A percentile compares a stretch with the other conserved stretches of the same genome.
Evolutionary conservation across 352 stramenopile species (phyloP).

Genomic region (Blastocystis sp.): DNA sequence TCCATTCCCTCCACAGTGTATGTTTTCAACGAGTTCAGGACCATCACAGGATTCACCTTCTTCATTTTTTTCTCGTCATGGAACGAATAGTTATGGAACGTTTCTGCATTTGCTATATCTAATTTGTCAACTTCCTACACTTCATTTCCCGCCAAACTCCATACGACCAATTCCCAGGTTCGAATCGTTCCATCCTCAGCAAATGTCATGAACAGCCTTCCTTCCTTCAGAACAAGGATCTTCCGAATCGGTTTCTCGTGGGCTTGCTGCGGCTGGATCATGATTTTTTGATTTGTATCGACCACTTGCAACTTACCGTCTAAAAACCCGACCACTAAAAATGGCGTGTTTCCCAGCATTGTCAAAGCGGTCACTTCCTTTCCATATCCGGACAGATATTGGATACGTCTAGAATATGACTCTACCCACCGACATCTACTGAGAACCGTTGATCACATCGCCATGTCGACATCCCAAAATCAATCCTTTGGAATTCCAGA

Average conservation of each 20-base stretch:
- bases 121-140: background rate
- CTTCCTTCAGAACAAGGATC: background rate
- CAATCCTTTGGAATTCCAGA: background rate
- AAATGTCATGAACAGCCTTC: background rate
- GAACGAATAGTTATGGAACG: background rate
- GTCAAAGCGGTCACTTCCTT: background rate
- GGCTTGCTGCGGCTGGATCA: background rate
- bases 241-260: background rate
- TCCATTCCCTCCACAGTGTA: slow-evolving; percentile 10
- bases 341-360: background rate
- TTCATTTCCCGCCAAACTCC: background rate
- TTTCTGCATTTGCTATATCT: background rate
- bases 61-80: background rate
- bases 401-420: background rate
- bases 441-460: background rate
- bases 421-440: background rate
- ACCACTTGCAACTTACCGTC: background rate
- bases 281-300: background rate
- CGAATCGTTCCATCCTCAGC: background rate
- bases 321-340: background rate
- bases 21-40: background rate
- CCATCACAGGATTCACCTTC: background rate
- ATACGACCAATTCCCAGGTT: background rate
- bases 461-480: background rate
- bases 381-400: background rate